phyloP scores from a whole-genome alignment of 371 early-diverging fungal species.

The Rhizopus delemar region DNA sequence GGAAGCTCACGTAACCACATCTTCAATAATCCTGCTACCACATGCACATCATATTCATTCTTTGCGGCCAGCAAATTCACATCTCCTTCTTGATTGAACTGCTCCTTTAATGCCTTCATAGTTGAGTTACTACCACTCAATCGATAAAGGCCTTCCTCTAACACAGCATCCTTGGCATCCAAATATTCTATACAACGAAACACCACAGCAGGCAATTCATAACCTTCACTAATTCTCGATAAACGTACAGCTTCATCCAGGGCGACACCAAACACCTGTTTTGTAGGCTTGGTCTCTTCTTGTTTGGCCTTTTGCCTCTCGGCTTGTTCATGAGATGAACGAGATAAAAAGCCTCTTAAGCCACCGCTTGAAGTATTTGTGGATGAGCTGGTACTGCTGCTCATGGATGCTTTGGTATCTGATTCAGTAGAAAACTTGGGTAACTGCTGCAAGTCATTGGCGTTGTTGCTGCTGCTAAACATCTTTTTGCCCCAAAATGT shows the following conservation, averaged over 20 bases:
- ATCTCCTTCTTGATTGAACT: slow-evolving; percentile 73
- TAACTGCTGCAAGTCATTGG: neutral
- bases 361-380: slow-evolving; percentile 11
- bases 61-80: slow-evolving; percentile 57
- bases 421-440: too few relatives aligned
- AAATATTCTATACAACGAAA: slow-evolving; percentile 84
- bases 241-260: slow-evolving; percentile 35
- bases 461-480: slow-evolving; percentile 29
- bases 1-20: slow-evolving; percentile 82
- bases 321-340: slow-evolving; percentile 28
- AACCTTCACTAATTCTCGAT: slow-evolving; percentile 27
- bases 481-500: slow-evolving; percentile 56
- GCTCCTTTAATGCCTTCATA: slow-evolving; percentile 60
- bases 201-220: slow-evolving; percentile 71
- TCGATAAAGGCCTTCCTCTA: slow-evolving; percentile 84
- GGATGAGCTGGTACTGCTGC: neutral
- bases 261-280: slow-evolving; percentile 51
- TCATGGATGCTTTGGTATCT: too few relatives aligned
- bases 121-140: slow-evolving; percentile 65
- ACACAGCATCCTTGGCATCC: slow-evolving; percentile 67
- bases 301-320: slow-evolving; percentile 13
- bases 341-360: slow-evolving; percentile 29
- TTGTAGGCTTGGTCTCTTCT: slow-evolving; percentile 24
- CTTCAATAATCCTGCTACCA: slow-evolving; percentile 83
- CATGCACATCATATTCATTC: slow-evolving; percentile 75